phyloP scores from a whole-genome alignment of 2,329 filamentous ascomycete species.

The Fusarium nematophilum region DNA sequence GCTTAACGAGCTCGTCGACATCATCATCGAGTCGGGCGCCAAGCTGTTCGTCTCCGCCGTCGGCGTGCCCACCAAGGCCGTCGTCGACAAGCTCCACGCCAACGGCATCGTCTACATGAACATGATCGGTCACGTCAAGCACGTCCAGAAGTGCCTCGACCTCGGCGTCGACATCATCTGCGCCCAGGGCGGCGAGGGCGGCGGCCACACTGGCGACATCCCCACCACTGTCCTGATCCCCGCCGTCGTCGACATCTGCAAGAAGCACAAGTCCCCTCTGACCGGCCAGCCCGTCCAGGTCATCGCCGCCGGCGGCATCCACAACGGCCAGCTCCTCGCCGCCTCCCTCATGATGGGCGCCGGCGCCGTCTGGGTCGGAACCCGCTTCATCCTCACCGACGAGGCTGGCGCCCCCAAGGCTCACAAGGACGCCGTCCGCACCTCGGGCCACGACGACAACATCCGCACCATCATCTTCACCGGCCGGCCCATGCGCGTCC shows the following conservation, averaged over 20 bases:
- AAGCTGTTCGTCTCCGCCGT: conserved; percentile 97
- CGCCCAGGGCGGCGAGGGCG: conserved; percentile 97
- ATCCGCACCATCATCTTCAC: conserved; percentile 99
- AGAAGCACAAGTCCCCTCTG: conserved; percentile 85
- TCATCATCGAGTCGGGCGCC: conserved; percentile 91
- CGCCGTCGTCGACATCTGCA: conserved; percentile 83
- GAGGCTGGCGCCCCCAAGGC: conserved; percentile 94
- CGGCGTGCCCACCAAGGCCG: conserved; percentile 87
- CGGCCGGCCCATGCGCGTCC: conserved; percentile 91
- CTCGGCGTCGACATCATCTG: conserved; percentile 96
- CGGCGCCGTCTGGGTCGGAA: conserved; percentile 94
- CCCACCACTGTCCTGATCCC: conserved; percentile 94
- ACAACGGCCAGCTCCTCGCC: conserved; percentile 90
- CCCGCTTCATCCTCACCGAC: conserved; percentile 91
- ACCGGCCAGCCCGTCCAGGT: conserved; percentile 91
- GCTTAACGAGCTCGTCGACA: conserved; percentile 87
- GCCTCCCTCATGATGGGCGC: conserved; percentile 94
- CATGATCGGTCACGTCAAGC: conserved; percentile 99
- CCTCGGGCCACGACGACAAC: conserved; percentile 93
- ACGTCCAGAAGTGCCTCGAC: conserved; percentile 95
- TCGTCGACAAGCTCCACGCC: conserved; percentile 91
- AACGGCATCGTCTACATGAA: conserved; percentile 97
- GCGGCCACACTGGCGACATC: conserved; percentile 94
- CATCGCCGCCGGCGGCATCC: conserved; percentile 92
- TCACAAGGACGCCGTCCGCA: conserved; percentile 95